Evolutionary conservation across 345 rosid species (phyloP), one percentile per base, ranked within the genome.

Genomic region (Capsella bursapastoris): DNA sequence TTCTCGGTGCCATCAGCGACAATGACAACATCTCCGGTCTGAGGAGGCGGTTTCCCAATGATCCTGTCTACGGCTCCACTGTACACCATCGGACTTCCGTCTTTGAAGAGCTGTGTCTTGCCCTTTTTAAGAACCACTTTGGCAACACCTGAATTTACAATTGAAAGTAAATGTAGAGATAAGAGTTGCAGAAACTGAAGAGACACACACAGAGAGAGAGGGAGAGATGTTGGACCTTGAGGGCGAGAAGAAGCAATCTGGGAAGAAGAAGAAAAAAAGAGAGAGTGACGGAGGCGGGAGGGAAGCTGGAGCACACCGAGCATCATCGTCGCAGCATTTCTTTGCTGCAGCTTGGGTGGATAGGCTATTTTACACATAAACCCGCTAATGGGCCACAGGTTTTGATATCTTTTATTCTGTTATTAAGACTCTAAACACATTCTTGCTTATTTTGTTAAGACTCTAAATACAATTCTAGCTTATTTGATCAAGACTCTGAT

Each of bases 101-200:
- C 90, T 82, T 88, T 91, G 63, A 94, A 94, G 32, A 94, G 80
- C 75, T 94, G 96, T 48, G 93, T 83, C 78, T 90, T 91, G 51
- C 98, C 98, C 72, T 91, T 94, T 70, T 90, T 94, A 38, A 94
- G 83, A 32, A 94, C 95, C 81, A 94, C 96, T 82, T 88, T 94
- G 13, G 97, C 85, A 66, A 89, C 71, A 58, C 91, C 95, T 88
- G 29, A 52, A 67, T 13, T 27, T 37, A 44, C 41, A 32, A 57
- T 57, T 27, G 32, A 57, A 66, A 15, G 35, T 60, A 60, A 25
- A 22, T 7, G 25, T 22, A 4, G 28, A 44, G 15, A 44, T 25
- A 52, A 44, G 14, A 52, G 8, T 41, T 12, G 3, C 50, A 60
- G 34, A 60, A 53, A 38, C 12, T 34, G 4, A 28, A 57, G 45